Base-by-base conservation (phyloP, 1,139 yeast genomes). In the Candida sp. region DNA sequence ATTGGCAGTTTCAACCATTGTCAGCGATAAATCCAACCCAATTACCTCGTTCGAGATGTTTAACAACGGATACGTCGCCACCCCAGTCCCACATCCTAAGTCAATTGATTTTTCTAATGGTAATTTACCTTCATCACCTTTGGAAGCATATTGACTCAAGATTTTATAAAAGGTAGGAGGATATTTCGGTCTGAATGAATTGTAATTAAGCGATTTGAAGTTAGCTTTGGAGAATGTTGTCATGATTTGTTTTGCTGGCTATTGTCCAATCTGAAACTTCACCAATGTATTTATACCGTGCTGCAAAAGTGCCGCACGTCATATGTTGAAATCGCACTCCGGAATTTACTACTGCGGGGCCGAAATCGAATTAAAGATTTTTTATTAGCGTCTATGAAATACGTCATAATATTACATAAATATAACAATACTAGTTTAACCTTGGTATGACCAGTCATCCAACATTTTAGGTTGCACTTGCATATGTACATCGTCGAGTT, bases 121-220 rank as follows among this genome's bases (percentile, higher is more conserved):
- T 9, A 54, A 42, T 9, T 45, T 43, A 5, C 39, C 25, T 2
- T 42, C 39, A 7, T 46, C 48, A 8, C 53, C 54, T 33, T 52
- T 49, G 15, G 52, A 45, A 4, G 57, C 53, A 45, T 66, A 73
- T 1, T 60, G 51, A 25, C 50, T 47, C n/a, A 87, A 54, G 11
- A 64, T 54, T 8, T 69, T 53, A 53, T 73, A 84, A 52, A 86
- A 79, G 1, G 70, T 57, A 0, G 61, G 53, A 0, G 90, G 88
- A 53, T 87, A 87, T 2, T 71, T 65, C 0, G 96, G 95, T 43
- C 96, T 74, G 54, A 81, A 79, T 9, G 73, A 64, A 41, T 77
- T 69, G 62, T 89, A 89, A 44, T 71, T 68, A 40, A 74, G 63
- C 0, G 91, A 73, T 46, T 81, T 75, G 65, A 82, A 88, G 19